Evolutionary conservation across 176 grass and related monocot species (phyloP), one percentile per base, ranked within the genome.

Genomic region (Avena sativa): DNA sequence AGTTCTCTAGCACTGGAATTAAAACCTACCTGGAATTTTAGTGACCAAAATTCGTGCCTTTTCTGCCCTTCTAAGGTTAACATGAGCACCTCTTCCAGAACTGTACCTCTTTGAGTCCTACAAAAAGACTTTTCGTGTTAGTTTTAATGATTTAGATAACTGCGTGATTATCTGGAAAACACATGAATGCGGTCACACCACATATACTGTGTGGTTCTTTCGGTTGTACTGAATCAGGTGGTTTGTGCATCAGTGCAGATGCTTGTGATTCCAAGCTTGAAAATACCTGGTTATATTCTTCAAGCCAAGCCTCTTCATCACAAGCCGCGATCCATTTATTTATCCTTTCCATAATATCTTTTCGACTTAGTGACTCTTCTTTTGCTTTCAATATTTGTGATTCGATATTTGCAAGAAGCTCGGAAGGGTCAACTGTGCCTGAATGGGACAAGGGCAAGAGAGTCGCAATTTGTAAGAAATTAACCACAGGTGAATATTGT

Each of bases 331-430:
- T 90, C 94, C 94, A 99, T 91, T 94, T 99, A 68, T 89, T 92
- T 90, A 97, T 96, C 70, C 92, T 91, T 57, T 97, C 94, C 89
- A 93, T 97, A 79, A 99, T 99, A 66, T 99, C 97, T 92, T 94
- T 94, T 85, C 92, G 88, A 74, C 92, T 96, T 79, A 93, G 69
- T 46, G 90, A 88, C 84, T 97, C 92, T 91, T 99, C 94, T 90
- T 88, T 97, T 49, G 87, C 90, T 87, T 90, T 94, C 80, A 90
- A 46, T 93, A 99, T 99, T 61, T 94, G 90, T 69, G 91, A 85
- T 44, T 99, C 97, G 7, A 99, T 92, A 81, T 93, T 99, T 40
- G 83, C 94, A 44, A 99, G 74, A 49, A 99, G 89, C 72, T 99
- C 91, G 65, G 91, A 94, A 69, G 92, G 90, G 84, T 94, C 92